phyloP scores from a whole-genome alignment of 768 basidiomycete genomes.

The Tylopilus plumbeoviolaceoides region DNA sequence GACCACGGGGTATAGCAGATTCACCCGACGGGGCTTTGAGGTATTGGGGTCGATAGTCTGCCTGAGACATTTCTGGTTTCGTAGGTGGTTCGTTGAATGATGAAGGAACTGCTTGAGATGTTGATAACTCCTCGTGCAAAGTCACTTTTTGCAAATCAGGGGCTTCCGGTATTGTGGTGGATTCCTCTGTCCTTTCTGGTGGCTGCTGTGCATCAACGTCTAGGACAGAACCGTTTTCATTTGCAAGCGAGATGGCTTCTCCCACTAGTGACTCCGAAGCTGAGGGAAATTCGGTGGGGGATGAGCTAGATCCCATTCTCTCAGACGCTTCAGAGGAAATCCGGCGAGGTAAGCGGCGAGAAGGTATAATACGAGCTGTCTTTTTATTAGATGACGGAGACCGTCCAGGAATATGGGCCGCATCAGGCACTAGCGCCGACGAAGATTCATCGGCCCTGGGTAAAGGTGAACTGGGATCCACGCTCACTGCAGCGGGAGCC shows the following conservation, averaged over 20 bases:
- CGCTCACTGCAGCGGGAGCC: background rate
- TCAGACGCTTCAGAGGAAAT: conserved; percentile 1
- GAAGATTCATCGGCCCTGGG: background rate
- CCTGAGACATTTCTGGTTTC: background rate
- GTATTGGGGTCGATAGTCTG: background rate
- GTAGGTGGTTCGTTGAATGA: background rate
- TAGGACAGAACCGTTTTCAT: background rate
- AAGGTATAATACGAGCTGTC: conserved; percentile 26
- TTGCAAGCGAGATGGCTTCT: background rate
- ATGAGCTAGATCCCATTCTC: background rate
- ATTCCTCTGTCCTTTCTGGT: background rate
- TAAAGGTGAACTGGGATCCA: background rate
- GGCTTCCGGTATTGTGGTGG: background rate
- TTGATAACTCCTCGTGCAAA: background rate
- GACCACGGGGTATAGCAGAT: background rate
- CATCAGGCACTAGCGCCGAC: background rate
- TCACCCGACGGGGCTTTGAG: background rate
- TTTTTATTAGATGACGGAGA: conserved; percentile 14
- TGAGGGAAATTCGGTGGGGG: background rate
- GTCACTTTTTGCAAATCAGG: background rate
- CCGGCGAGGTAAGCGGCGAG: conserved; percentile 21
- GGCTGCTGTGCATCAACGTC: conserved; percentile 1
- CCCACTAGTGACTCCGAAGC: background rate
- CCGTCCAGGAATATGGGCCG: background rate
- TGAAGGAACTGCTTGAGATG: no score